Evolutionary conservation across 2,329 filamentous ascomycete species (phyloP).

Genomic region (Rhexocercosporidium sp.): DNA sequence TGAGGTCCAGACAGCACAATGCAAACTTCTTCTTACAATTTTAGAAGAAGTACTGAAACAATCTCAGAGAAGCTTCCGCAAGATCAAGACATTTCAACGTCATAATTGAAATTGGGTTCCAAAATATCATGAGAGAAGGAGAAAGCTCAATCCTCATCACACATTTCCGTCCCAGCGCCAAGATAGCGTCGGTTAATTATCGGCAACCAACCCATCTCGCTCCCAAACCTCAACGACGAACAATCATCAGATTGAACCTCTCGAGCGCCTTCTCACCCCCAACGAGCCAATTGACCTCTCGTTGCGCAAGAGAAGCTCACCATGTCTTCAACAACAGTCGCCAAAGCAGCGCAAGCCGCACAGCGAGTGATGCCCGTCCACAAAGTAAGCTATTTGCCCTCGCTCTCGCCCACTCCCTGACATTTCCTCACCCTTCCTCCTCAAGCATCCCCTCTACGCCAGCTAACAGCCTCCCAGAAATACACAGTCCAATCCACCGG

Average conservation of each 20-base stretch:
- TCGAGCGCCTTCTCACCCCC: constrained; percentile 16
- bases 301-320: constrained; percentile 28
- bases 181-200: constrained; percentile 16
- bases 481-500: constrained; percentile 91
- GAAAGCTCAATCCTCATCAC: not conserved
- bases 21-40: too few species aligned
- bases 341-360: constrained; percentile 62
- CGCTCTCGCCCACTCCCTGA: constrained; percentile 26
- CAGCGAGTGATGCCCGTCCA: constrained; percentile 60
- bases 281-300: constrained; percentile 36
- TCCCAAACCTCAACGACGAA: constrained; percentile 24
- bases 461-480: constrained; percentile 67
- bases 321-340: constrained; percentile 56
- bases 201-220: constrained; percentile 9
- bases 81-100: too few species aligned
- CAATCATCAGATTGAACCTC: not conserved
- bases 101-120: too few species aligned
- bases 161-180: not conserved
- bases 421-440: constrained; percentile 7
- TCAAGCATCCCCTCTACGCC: constrained; percentile 21
- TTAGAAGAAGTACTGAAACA: too few species aligned
- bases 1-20: not conserved
- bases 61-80: too few species aligned
- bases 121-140: not conserved
- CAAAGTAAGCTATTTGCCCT: constrained; percentile 54